These are phyloP conservation scores for Fusarium dimerum DNA, from an alignment of 2,329 filamentous ascomycete genomes.

Conservation along the genomic window DNA sequence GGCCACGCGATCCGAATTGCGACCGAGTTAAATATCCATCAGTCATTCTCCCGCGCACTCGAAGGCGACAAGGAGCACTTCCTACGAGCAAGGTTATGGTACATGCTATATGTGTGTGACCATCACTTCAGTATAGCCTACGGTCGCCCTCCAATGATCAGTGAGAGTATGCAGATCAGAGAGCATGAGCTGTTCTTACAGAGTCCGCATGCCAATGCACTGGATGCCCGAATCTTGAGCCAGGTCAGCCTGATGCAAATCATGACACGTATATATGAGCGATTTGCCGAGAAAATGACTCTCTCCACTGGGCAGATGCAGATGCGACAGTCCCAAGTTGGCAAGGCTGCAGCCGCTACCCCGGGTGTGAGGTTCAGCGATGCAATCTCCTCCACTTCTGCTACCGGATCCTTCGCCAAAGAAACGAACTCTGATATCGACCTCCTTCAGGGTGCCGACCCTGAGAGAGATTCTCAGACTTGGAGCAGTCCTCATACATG, in stretches of 20 bases:
- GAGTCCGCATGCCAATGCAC: constrained; percentile 12
- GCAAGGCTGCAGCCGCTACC: too few relatives aligned
- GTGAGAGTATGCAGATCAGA: constrained; percentile 17
- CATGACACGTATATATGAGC: constrained; percentile 12
- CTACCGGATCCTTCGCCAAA: too few relatives aligned
- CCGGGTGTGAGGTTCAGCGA: too few relatives aligned
- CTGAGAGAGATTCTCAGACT: too few relatives aligned
- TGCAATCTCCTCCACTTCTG: too few relatives aligned
- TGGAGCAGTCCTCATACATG: too few relatives aligned
- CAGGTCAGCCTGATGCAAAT: constrained; percentile 18
- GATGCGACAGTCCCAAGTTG: too few relatives aligned
- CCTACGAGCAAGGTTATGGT: constrained; percentile 60
- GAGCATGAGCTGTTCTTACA: constrained; percentile 30
- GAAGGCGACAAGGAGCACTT: constrained; percentile 50
- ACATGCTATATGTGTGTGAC: constrained; percentile 40
- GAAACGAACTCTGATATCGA: too few relatives aligned
- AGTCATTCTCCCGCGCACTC: constrained; percentile 50
- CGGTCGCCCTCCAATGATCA: constrained; percentile 33
- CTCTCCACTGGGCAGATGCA: too few relatives aligned
- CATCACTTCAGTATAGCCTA: constrained; percentile 37
- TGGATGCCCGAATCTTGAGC: constrained; percentile 12
- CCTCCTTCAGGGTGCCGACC: too few relatives aligned
- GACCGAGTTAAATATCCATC: constrained; percentile 56
- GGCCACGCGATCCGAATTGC: constrained; percentile 60
- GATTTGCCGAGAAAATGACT: too few relatives aligned